Conservation (phyloP, 1,284 basidiomycete genomes). For the Tilletia setariae region DNA sequence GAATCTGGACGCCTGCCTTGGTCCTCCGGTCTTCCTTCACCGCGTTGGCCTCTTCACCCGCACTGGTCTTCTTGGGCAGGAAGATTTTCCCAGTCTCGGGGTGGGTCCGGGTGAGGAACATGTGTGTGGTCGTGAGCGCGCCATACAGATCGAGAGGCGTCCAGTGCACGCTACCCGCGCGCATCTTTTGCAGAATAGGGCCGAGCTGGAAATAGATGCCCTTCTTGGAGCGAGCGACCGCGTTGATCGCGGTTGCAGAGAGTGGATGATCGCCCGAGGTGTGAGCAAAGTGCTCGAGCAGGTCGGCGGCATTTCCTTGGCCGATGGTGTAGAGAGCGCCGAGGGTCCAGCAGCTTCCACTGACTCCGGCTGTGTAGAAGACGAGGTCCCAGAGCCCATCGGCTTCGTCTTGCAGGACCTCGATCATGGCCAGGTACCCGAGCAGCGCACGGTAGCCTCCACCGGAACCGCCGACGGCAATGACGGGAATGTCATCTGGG, state of each 20-base stretch:
- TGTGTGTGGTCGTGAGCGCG: constrained; percentile 41
- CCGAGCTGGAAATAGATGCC: constrained; percentile 50
- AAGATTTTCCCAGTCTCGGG: constrained; percentile 9
- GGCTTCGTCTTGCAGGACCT: constrained; percentile 36
- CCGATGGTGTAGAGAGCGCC: constrained; percentile 45
- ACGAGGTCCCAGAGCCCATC: constrained; percentile 48
- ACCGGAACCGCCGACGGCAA: constrained; percentile 52
- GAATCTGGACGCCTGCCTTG: neutral
- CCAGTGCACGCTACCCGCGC: constrained; percentile 34
- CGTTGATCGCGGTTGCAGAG: constrained; percentile 34
- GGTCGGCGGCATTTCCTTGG: constrained; percentile 30
- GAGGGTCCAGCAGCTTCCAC: constrained; percentile 53
- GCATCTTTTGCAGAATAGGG: constrained; percentile 42
- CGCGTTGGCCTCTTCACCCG: neutral
- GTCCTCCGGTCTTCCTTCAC: neutral
- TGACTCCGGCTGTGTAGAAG: constrained; percentile 50
- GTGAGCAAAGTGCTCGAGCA: constrained; percentile 34
- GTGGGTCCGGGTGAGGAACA: constrained; percentile 24
- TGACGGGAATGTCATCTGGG: constrained; percentile 49
- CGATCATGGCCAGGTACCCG: constrained; percentile 39
- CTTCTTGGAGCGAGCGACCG: constrained; percentile 37
- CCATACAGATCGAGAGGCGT: constrained; percentile 52
- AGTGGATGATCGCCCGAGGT: constrained; percentile 6
- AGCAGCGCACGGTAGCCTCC: constrained; percentile 53
- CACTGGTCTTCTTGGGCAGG: neutral